Evolutionary conservation across 1,139 yeast genomes (phyloP).

Genomic region (Neolecta irregularis): DNA sequence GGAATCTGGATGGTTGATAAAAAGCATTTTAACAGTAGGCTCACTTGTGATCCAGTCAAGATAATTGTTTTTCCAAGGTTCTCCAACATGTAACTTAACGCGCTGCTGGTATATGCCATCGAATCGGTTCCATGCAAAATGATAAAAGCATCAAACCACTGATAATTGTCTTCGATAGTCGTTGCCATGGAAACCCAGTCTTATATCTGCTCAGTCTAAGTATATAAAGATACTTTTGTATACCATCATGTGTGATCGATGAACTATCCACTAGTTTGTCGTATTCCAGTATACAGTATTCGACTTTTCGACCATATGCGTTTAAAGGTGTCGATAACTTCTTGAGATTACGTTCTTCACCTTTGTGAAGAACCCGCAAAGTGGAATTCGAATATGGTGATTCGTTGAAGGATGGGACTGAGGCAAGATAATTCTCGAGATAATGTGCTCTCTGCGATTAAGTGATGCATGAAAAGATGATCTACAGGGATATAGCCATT

Average conservation of each 20-base stretch:
- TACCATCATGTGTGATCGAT: slow-evolving; percentile 4
- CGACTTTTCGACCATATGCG: slow-evolving; percentile 5
- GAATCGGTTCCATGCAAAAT: slow-evolving; percentile 9
- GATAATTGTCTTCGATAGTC: slow-evolving; percentile 8
- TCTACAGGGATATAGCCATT: slow-evolving; percentile 7
- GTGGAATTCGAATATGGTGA: not conserved
- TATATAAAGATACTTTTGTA: not conserved
- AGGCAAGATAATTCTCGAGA: slow-evolving; percentile 4
- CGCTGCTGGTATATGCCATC: slow-evolving; percentile 10
- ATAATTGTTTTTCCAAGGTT: slow-evolving; percentile 10
- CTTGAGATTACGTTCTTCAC: slow-evolving; percentile 4
- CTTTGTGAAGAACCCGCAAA: slow-evolving; percentile 4
- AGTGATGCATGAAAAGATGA: too few relatives aligned
- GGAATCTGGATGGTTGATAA: too few relatives aligned
- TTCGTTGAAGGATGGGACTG: slow-evolving; percentile 6
- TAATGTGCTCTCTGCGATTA: too few relatives aligned
- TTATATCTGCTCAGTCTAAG: not conserved
- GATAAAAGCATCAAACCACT: slow-evolving; percentile 9
- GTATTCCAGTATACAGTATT: slow-evolving; percentile 8
- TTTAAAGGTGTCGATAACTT: slow-evolving; percentile 4
- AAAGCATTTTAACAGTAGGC: too few relatives aligned
- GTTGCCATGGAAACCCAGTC: slow-evolving; percentile 9
- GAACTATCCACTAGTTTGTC: slow-evolving; percentile 8
- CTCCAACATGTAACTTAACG: slow-evolving; percentile 9
- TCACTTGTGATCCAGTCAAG: slow-evolving; percentile 9